Percentiles rank a stretch among this genome's conserved stretches.
phyloP scores from a whole-genome alignment of 306 rosid genomes.

The Rosa rugosa region DNA sequence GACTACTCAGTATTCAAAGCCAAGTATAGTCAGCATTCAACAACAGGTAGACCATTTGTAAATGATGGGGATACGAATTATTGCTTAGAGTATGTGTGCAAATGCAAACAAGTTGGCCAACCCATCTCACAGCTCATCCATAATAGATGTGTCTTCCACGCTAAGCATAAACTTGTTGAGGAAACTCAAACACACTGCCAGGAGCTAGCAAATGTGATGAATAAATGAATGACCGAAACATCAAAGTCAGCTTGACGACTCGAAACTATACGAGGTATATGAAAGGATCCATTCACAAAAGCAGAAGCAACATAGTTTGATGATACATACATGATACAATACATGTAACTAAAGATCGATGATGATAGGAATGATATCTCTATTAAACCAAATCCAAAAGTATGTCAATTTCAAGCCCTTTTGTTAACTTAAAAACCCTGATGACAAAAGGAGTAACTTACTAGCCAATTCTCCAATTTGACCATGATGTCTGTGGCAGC shows the following conservation, averaged over 20 bases:
- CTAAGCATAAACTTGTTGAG: background rate
- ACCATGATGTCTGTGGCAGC: conserved; percentile 21
- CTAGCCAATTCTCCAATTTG: conserved; percentile 35
- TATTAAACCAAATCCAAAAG: conserved; percentile 40
- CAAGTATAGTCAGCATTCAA: background rate
- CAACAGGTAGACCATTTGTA: conserved; percentile 3
- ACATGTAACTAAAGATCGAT: conserved; percentile 21
- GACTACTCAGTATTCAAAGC: background rate
- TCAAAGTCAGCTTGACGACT: background rate
- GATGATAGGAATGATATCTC: conserved; percentile 33
- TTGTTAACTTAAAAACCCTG: conserved; percentile 29
- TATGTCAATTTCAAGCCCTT: conserved; percentile 32
- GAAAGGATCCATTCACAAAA: conserved; percentile 6
- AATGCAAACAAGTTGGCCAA: background rate
- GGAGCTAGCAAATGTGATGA: background rate
- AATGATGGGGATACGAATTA: background rate
- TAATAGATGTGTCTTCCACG: background rate
- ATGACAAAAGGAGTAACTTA: conserved; percentile 33
- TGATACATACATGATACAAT: conserved; percentile 16
- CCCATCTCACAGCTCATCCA: background rate
- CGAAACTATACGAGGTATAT: background rate
- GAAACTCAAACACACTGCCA: background rate
- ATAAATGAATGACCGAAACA: background rate
- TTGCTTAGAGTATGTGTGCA: background rate
- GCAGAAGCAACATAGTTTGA: conserved; percentile 13